Evolutionary conservation across 2,329 filamentous ascomycete genomes (phyloP).

Genomic region (Lecanicillium sp.): DNA sequence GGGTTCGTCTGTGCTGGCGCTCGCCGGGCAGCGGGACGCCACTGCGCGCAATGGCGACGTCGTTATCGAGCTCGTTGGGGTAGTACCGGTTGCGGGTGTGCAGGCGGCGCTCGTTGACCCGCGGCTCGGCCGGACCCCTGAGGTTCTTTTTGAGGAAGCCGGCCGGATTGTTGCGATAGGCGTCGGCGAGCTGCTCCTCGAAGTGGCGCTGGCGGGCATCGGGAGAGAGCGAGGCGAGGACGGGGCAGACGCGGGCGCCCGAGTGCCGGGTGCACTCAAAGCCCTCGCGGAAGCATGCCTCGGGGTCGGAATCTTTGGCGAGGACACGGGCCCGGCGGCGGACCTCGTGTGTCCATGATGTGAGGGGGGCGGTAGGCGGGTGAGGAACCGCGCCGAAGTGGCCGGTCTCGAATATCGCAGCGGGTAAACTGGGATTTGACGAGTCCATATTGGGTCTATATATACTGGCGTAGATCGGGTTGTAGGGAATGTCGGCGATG

Average conservation of each 20-base stretch:
- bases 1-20: conserved; percentile 28
- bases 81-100: conserved; percentile 1
- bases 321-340: background rate
- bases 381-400: conserved; percentile 4
- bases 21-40: conserved; percentile 33
- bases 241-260: background rate
- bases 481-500: background rate
- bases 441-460: conserved; percentile 5
- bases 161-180: background rate
- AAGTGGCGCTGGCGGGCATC: background rate
- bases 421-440: background rate
- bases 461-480: background rate
- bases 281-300: background rate
- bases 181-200: background rate
- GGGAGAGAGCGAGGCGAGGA: background rate
- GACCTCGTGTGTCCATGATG: conserved; percentile 4
- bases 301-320: background rate
- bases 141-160: background rate
- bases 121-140: background rate
- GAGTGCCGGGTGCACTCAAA: conserved; percentile 3
- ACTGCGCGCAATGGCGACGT: conserved; percentile 29
- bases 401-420: conserved; percentile 3
- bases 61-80: conserved; percentile 21
- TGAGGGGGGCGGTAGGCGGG: background rate
- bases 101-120: background rate